phyloP scores from a whole-genome alignment of 2,329 filamentous ascomycete species.

The Penicillium sp. region DNA sequence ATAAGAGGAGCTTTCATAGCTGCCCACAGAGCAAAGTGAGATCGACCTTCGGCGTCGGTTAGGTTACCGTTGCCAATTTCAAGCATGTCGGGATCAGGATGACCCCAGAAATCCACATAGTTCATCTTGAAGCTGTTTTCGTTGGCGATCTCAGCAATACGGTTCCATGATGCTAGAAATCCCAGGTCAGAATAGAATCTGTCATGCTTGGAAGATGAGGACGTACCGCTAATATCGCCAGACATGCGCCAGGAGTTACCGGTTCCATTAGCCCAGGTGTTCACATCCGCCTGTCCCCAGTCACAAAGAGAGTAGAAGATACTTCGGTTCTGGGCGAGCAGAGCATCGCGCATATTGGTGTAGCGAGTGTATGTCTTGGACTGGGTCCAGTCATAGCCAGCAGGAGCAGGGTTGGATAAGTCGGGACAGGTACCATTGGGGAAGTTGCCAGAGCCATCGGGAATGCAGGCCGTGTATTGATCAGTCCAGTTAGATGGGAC shows the following conservation, averaged over 20 bases:
- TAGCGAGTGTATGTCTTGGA: slow-evolving; percentile 50
- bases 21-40: slow-evolving; percentile 52
- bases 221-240: slow-evolving; percentile 31
- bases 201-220: neutral
- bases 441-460: slow-evolving; percentile 35
- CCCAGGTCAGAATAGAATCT: neutral
- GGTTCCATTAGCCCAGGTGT: slow-evolving; percentile 48
- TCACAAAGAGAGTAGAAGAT: slow-evolving; percentile 53
- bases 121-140: slow-evolving; percentile 47
- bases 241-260: slow-evolving; percentile 47
- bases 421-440: slow-evolving; percentile 43
- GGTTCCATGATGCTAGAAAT: slow-evolving; percentile 24
- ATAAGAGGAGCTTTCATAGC: slow-evolving; percentile 50
- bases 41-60: slow-evolving; percentile 45
- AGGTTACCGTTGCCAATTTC: slow-evolving; percentile 51
- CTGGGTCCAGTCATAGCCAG: slow-evolving; percentile 49
- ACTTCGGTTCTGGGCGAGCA: slow-evolving; percentile 42
- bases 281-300: slow-evolving; percentile 52
- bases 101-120: slow-evolving; percentile 47
- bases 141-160: slow-evolving; percentile 46
- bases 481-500: slow-evolving; percentile 40
- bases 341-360: slow-evolving; percentile 50
- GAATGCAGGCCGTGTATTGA: slow-evolving; percentile 39
- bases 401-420: slow-evolving; percentile 36
- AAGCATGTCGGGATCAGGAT: slow-evolving; percentile 50